Evolutionary conservation across 441 rosid genomes (phyloP).

Genomic region (Adansonia madagascariensis): DNA sequence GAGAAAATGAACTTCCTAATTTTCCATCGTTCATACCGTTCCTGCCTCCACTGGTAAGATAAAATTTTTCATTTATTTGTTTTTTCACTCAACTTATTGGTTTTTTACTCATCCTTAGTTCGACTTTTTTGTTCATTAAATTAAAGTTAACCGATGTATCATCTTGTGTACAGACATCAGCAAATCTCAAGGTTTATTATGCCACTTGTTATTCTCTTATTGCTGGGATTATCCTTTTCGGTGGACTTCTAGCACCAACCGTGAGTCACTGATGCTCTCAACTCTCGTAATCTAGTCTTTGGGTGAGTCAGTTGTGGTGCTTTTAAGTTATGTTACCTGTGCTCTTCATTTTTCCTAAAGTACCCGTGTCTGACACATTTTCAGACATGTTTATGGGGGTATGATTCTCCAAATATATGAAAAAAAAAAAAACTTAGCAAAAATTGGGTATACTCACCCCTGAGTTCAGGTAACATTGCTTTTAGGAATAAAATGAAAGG

Average conservation of each 20-base stretch:
- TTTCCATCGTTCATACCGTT: constrained; percentile 98
- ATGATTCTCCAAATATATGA: background rate
- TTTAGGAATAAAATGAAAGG: background rate
- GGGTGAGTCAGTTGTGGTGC: background rate
- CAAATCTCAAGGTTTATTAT: constrained; percentile 77
- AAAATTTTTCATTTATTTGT: background rate
- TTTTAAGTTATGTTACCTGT: background rate
- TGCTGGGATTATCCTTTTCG: constrained; percentile 83
- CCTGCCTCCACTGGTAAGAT: constrained; percentile 86
- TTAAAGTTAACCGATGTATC: constrained; percentile 7
- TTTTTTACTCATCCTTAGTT: background rate
- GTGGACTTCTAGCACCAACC: constrained; percentile 88
- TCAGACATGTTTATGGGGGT: background rate
- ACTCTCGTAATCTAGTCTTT: background rate
- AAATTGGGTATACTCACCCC: background rate
- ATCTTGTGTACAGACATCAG: constrained; percentile 62
- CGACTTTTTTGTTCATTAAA: background rate
- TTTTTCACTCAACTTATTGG: background rate
- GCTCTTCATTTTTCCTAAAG: background rate
- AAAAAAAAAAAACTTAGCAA: background rate
- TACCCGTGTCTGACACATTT: background rate
- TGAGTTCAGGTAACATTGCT: background rate
- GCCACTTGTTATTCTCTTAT: constrained; percentile 93
- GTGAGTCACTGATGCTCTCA: constrained; percentile 50
- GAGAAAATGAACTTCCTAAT: constrained; percentile 80